Evolutionary conservation across 768 basidiomycete species (phyloP).

Genomic region (Tylopilus vinaceipallidus): DNA sequence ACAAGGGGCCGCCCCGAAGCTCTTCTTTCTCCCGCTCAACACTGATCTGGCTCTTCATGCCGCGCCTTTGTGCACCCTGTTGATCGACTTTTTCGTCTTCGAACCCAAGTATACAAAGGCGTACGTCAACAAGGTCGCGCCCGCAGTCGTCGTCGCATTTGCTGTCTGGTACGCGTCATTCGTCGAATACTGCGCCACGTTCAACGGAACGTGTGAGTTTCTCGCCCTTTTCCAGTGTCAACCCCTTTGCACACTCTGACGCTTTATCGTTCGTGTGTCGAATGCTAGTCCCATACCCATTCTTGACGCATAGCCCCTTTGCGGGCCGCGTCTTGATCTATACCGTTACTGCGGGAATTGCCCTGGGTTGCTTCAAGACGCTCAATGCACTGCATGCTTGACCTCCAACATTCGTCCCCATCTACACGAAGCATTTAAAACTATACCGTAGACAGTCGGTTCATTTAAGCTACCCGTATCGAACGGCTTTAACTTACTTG

Average conservation of each 20-base stretch:
- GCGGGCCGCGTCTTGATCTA: conserved; percentile 59
- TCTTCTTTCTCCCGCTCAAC: conserved; percentile 45
- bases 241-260: not conserved
- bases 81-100: conserved; percentile 67
- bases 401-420: not conserved
- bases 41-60: conserved; percentile 69
- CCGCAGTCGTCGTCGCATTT: conserved; percentile 19
- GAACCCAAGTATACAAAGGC: conserved; percentile 51
- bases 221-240: not conserved
- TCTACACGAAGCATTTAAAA: not conserved
- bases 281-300: conserved; percentile 77
- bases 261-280: not conserved
- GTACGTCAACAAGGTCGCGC: conserved; percentile 14
- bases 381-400: conserved; percentile 58
- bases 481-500: not conserved
- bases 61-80: conserved; percentile 52
- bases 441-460: not conserved
- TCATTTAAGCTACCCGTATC: not conserved
- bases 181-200: conserved; percentile 64
- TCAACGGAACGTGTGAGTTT: conserved; percentile 60
- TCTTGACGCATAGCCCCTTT: conserved; percentile 62
- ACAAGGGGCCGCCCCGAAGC: conserved; percentile 2
- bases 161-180: conserved; percentile 55
- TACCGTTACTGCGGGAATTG: conserved; percentile 45
- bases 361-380: conserved; percentile 51